These are phyloP conservation scores for Cladosporium colombiae DNA, from an alignment of 2,329 filamentous ascomycete genomes.

Conservation along the genomic window DNA sequence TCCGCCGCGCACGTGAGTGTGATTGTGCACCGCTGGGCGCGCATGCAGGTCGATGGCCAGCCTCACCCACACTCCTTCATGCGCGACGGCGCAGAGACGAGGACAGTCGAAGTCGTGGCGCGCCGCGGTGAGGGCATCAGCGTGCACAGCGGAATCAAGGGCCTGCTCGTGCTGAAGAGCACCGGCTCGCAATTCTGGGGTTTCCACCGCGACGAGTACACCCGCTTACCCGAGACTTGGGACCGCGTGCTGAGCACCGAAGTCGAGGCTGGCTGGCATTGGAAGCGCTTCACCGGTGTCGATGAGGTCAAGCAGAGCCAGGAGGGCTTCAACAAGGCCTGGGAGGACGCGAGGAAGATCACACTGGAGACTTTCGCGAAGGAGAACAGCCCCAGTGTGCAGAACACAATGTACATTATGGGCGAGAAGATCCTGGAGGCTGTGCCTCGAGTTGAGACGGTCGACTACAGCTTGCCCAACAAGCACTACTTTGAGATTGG, in stretches of 20 bases:
- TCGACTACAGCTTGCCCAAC: constrained; percentile 87
- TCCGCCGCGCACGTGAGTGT: constrained; percentile 78
- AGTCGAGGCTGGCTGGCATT: constrained; percentile 83
- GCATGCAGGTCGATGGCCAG: constrained; percentile 82
- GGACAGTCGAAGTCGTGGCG: constrained; percentile 74
- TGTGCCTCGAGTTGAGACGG: constrained; percentile 69
- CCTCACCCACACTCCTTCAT: constrained; percentile 94
- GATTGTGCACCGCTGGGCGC: constrained; percentile 85
- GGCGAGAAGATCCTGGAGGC: constrained; percentile 77
- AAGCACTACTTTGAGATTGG: constrained; percentile 98
- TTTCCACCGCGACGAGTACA: constrained; percentile 91
- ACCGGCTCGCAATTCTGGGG: constrained; percentile 95
- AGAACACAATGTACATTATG: constrained; percentile 99
- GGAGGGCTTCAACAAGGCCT: constrained; percentile 75
- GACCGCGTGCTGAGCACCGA: constrained; percentile 95
- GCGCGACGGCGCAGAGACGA: constrained; percentile 84
- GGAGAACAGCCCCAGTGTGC: constrained; percentile 89
- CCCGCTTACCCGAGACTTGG: constrained; percentile 85
- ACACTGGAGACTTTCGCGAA: constrained; percentile 90
- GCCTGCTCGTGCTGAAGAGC: constrained; percentile 89
- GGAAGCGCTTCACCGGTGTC: constrained; percentile 69
- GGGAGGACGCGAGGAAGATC: constrained; percentile 73
- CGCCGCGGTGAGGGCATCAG: constrained; percentile 68
- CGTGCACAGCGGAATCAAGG: constrained; percentile 75
- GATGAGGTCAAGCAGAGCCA: constrained; percentile 66